Conservation (phyloP, 306 rosid genomes). For the Acmispon strigosus region DNA sequence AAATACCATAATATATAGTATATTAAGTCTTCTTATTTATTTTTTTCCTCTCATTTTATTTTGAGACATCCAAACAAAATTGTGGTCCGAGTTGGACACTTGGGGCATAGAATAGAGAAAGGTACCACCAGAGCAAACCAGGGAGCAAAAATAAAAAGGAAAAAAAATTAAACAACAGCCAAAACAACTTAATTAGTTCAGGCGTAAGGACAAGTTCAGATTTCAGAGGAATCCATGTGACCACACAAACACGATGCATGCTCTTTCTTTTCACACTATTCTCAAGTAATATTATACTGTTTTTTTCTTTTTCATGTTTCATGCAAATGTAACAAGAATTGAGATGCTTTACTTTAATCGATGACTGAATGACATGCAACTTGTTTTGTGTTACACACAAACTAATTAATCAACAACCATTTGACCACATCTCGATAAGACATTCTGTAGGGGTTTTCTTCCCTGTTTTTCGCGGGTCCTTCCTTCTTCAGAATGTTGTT, state of each 20-base stretch:
- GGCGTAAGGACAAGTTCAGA: constrained; percentile 37
- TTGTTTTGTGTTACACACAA: background rate
- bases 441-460: constrained; percentile 40
- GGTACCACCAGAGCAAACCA: background rate
- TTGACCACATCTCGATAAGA: constrained; percentile 38
- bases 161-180: background rate
- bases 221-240: constrained; percentile 83
- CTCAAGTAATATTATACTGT: background rate
- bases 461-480: constrained; percentile 24
- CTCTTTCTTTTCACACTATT: background rate
- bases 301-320: background rate
- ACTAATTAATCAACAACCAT: constrained; percentile 5
- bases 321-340: too few species aligned
- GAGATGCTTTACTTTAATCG: background rate
- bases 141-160: background rate
- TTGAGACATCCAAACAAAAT: background rate
- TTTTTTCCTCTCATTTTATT: too few species aligned
- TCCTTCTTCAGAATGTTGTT: constrained; percentile 26
- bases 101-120: constrained; percentile 31
- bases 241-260: constrained; percentile 30
- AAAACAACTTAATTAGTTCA: constrained; percentile 23
- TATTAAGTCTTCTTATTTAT: too few species aligned
- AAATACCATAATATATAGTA: too few species aligned
- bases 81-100: constrained; percentile 35
- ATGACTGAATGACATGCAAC: background rate